Evolutionary conservation across 1,284 basidiomycete genomes (phyloP).

Genomic region (Agaricales sp.): DNA sequence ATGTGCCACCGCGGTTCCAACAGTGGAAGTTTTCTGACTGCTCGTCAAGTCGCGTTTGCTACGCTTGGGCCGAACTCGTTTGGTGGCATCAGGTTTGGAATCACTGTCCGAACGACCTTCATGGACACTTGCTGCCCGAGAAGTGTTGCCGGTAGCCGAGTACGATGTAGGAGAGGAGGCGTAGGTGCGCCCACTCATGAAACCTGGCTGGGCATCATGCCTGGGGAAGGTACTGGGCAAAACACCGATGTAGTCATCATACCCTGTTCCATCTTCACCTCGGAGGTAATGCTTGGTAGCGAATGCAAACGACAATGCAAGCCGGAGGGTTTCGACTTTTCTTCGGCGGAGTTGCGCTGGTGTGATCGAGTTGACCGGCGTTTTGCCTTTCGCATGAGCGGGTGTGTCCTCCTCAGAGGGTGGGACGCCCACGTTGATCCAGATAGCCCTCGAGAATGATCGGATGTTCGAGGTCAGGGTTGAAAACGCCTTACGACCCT

Average conservation of each 20-base stretch:
- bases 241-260: constrained; percentile 54
- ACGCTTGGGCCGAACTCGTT: constrained; percentile 52
- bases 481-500: constrained; percentile 79
- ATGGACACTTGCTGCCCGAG: constrained; percentile 18
- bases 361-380: constrained; percentile 34
- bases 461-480: constrained; percentile 49
- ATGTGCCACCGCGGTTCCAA: constrained; percentile 28
- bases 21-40: constrained; percentile 40
- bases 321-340: constrained; percentile 64
- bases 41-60: constrained; percentile 41
- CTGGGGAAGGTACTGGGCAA: constrained; percentile 50
- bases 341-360: constrained; percentile 47
- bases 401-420: constrained; percentile 32
- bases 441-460: constrained; percentile 42
- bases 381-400: constrained; percentile 37
- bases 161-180: constrained; percentile 20
- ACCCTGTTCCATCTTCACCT: constrained; percentile 61
- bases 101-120: neutral
- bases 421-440: constrained; percentile 70
- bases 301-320: constrained; percentile 58
- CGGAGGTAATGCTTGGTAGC: constrained; percentile 73
- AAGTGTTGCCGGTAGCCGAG: constrained; percentile 21
- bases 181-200: neutral
- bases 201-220: constrained; percentile 7
- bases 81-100: constrained; percentile 45